These are phyloP conservation scores for Smallanthus sonchifolius DNA, from an alignment of 129 eudicot species.

Conservation along the genomic window DNA sequence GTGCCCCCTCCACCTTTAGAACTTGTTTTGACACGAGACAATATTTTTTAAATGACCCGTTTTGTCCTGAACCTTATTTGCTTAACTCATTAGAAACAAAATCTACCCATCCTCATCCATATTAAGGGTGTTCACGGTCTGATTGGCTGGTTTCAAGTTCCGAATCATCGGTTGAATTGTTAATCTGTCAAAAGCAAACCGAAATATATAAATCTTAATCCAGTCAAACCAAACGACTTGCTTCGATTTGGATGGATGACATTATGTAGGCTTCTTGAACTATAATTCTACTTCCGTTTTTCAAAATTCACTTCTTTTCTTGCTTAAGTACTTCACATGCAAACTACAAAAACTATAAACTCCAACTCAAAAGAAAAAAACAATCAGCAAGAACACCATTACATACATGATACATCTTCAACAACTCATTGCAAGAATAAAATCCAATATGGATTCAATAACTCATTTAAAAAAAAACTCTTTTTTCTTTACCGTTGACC, in stretches of 20 bases:
- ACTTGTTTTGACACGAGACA: no score
- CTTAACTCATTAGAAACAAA: no score
- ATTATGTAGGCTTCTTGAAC: background rate
- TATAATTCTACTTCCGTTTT: background rate
- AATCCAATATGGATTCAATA: background rate
- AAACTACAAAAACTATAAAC: background rate
- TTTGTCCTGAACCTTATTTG: no score
- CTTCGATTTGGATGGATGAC: background rate
- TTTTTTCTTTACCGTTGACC: background rate
- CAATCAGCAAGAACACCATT: background rate
- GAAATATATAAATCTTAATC: no score
- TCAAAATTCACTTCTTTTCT: background rate
- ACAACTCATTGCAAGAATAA: no score
- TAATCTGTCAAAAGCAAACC: background rate
- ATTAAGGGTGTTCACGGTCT: no score
- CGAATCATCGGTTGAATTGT: no score
- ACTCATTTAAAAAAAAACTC: background rate
- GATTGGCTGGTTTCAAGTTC: no score
- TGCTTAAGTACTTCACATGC: background rate
- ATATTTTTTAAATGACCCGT: no score
- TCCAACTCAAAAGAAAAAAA: background rate
- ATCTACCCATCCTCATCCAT: no score
- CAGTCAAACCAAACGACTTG: background rate
- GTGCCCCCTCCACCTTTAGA: no score
- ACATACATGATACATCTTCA: background rate